Evolutionary conservation across 805 yeast genomes (phyloP).

Genomic region (Lipomyces yamadae): DNA sequence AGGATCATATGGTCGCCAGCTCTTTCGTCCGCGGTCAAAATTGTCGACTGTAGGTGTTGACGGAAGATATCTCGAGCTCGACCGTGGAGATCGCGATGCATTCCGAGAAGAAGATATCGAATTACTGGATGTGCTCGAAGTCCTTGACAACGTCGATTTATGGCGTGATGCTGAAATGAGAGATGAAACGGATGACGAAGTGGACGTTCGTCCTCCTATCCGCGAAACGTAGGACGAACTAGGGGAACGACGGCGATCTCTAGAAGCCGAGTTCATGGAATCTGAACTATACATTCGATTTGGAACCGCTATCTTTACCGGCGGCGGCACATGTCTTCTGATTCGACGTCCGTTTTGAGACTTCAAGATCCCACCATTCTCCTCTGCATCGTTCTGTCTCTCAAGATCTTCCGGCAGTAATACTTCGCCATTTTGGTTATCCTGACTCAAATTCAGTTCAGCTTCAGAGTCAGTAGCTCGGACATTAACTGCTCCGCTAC

Average conservation of each 20-base stretch:
- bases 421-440: background rate
- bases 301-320: background rate
- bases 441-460: background rate
- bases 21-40: slow-evolving; percentile 10
- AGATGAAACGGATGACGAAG: slow-evolving; percentile 39
- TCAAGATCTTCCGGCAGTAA: background rate
- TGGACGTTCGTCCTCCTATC: slow-evolving; percentile 28
- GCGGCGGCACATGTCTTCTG: background rate
- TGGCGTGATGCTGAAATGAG: slow-evolving; percentile 19
- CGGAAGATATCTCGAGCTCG: slow-evolving; percentile 17
- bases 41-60: slow-evolving; percentile 21
- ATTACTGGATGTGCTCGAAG: slow-evolving; percentile 37
- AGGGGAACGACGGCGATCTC: slow-evolving; percentile 32
- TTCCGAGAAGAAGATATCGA: slow-evolving; percentile 30
- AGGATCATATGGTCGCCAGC: background rate
- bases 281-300: slow-evolving; percentile 23
- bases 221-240: slow-evolving; percentile 19
- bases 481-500: background rate
- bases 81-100: slow-evolving; percentile 30
- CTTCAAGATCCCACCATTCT: background rate
- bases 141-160: slow-evolving; percentile 24
- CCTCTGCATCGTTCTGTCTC: background rate
- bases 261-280: slow-evolving; percentile 24
- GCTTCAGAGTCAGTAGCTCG: background rate
- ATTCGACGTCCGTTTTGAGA: background rate